A percentile compares a stretch with the other conserved stretches of the same genome.
phyloP scores from a whole-genome alignment of 345 rosid species.

The Geranium rotundifolium region DNA sequence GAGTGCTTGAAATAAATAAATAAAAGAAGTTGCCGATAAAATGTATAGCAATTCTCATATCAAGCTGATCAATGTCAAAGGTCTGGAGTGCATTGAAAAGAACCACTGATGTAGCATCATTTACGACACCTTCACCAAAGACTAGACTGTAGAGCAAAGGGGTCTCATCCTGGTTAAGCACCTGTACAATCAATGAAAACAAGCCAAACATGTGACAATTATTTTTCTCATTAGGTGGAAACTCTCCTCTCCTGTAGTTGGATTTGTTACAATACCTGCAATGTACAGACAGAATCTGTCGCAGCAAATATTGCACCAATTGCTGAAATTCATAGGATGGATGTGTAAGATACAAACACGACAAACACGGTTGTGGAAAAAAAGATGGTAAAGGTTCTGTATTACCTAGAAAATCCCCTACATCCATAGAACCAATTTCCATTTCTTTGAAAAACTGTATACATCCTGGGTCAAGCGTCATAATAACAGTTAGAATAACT shows the following conservation, averaged over 20 bases:
- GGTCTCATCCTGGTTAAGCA: slow-evolving; percentile 41
- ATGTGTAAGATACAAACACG: not conserved
- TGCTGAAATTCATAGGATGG: slow-evolving; percentile 17
- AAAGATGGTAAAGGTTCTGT: not conserved
- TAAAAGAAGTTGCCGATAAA: slow-evolving; percentile 35
- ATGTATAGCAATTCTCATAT: slow-evolving; percentile 21
- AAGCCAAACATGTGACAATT: not conserved
- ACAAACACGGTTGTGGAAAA: not conserved
- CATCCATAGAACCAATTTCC: slow-evolving; percentile 29
- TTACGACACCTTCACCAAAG: slow-evolving; percentile 44
- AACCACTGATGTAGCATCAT: slow-evolving; percentile 44
- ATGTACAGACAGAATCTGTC: slow-evolving; percentile 45
- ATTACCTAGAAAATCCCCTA: slow-evolving; percentile 37
- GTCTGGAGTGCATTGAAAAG: slow-evolving; percentile 40
- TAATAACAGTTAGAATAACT: not conserved
- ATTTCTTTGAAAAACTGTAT: slow-evolving; percentile 27
- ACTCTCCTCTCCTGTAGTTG: not conserved
- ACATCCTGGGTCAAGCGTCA: slow-evolving; percentile 18
- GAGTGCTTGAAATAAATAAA: slow-evolving; percentile 34
- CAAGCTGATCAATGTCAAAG: slow-evolving; percentile 27
- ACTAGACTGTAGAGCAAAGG: slow-evolving; percentile 37
- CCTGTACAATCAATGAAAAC: slow-evolving; percentile 11
- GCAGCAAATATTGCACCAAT: slow-evolving; percentile 47
- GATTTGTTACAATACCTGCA: slow-evolving; percentile 22
- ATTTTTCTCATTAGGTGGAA: not conserved